Base-by-base conservation (phyloP, 2,329 filamentous ascomycete genomes). In the Pseudocercospora vitis region DNA sequence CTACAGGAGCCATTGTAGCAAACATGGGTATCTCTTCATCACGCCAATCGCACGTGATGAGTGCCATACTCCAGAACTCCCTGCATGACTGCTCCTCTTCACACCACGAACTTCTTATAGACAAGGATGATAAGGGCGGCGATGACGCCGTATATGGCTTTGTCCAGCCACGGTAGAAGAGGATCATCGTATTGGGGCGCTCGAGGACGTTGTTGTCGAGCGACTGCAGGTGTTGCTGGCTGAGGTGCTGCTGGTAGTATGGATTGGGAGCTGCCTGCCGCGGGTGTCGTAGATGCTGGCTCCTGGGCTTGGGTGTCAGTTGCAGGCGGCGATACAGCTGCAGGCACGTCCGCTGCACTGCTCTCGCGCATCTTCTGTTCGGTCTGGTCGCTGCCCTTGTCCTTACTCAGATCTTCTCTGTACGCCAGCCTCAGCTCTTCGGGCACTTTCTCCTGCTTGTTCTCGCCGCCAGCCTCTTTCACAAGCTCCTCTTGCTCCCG, bases 81-180 rank as follows among this genome's bases (percentile, higher is more conserved):
- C 9, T 6, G 9, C 4, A 7, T 18, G 7, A 12, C 9, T 12
- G n/a, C 19, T 21, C 4, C 18, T 21, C 4, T 19, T 50, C 48
- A 60, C 7, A 59, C 39, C 28, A 60, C 26, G 39, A 54, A 52
- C 47, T 60, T 64, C 52, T 58, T 11, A 62, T 70, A 48, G 58
- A 96, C 74, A 76, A 95, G 82, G 18, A 88, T 82, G 3, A 85
- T 74, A 16, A 96, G 74, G 21, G 88, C 76, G 11, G 89, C 78
- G 0, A 89, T 76, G 14, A 96, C 72, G 5, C 83, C 86, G 18
- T 86, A 82, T 60, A 96, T 96, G 31, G 86, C 81, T 58, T 88
- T 83, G 70, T 96, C 91, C 14, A 96, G 78, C 87, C 89, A 95
- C 9, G 84, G 73, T 1, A 85, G 81, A 12, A 88, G 80, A 2